Conservation (phyloP, 163 green algal species). For the Chlamydomonas reinhardtii region DNA sequence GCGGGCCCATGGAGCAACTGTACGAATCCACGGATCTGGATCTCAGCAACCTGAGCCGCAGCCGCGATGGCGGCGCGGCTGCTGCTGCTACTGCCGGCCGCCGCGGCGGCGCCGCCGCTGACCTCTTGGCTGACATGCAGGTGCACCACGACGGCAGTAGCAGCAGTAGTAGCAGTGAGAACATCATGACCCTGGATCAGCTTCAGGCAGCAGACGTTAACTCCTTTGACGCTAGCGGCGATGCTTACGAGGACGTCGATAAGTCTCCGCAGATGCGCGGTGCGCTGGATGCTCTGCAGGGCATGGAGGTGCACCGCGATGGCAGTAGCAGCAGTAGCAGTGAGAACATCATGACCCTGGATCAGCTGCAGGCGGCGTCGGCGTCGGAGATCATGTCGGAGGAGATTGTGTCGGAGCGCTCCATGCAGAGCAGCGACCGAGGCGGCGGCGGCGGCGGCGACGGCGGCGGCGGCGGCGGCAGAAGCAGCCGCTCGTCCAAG, state of each 20-base stretch:
- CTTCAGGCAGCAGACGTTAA: background rate
- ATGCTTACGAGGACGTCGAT: too few species aligned
- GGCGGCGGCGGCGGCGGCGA: too few species aligned
- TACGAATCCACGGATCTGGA: too few species aligned
- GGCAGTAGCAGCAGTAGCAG: slow-evolving; percentile 3
- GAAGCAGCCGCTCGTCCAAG: background rate
- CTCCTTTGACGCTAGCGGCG: background rate
- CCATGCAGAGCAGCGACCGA: background rate
- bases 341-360: slow-evolving; percentile 28
- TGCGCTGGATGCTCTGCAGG: background rate
- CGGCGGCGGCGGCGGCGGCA: background rate
- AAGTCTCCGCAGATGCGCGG: too few species aligned
- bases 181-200: slow-evolving; percentile 26
- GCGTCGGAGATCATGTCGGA: background rate
- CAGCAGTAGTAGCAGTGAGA: slow-evolving; percentile 1
- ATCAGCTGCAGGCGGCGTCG: slow-evolving; percentile 6
- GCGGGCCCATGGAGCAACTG: too few species aligned
- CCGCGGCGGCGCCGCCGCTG: background rate
- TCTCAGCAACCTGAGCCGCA: background rate
- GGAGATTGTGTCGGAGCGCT: background rate
- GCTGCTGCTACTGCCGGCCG: too few species aligned
- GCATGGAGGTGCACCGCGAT: background rate
- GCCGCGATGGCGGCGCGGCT: background rate
- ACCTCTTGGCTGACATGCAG: slow-evolving; percentile 21
- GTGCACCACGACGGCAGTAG: background rate